phyloP scores from a whole-genome alignment of 2,329 filamentous ascomycete species.

The Pseudopithomyces chartarum region DNA sequence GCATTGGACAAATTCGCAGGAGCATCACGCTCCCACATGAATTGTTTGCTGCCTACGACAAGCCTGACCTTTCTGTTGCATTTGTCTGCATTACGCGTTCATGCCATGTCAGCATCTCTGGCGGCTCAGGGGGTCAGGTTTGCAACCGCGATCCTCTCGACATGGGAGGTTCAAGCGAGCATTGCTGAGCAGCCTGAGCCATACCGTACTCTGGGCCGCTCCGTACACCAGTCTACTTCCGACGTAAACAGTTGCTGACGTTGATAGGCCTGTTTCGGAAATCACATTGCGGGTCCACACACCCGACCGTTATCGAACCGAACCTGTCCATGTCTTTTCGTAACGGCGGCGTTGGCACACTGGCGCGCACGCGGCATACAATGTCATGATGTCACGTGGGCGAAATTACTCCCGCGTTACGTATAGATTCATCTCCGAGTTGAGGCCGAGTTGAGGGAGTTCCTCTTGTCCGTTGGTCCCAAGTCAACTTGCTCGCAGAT shows the following conservation, averaged over 20 bases:
- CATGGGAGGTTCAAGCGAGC: neutral
- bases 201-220: neutral
- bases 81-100: neutral
- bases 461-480: slow-evolving; percentile 1
- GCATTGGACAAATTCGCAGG: neutral
- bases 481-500: neutral
- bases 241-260: neutral
- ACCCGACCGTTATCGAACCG: neutral
- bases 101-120: no score
- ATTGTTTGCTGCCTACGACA: neutral
- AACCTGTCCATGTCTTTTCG: neutral
- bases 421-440: slow-evolving; percentile 6
- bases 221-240: neutral
- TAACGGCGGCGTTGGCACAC: slow-evolving; percentile 3
- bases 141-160: neutral
- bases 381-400: slow-evolving; percentile 6
- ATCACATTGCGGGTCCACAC: neutral
- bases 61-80: neutral
- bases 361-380: neutral
- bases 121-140: no score
- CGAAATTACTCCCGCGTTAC: neutral
- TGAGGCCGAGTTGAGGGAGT: neutral
- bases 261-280: neutral
- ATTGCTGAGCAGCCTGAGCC: neutral
- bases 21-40: neutral